phyloP scores from a whole-genome alignment of 106 monocot species.

The Dendrobium officinale region DNA sequence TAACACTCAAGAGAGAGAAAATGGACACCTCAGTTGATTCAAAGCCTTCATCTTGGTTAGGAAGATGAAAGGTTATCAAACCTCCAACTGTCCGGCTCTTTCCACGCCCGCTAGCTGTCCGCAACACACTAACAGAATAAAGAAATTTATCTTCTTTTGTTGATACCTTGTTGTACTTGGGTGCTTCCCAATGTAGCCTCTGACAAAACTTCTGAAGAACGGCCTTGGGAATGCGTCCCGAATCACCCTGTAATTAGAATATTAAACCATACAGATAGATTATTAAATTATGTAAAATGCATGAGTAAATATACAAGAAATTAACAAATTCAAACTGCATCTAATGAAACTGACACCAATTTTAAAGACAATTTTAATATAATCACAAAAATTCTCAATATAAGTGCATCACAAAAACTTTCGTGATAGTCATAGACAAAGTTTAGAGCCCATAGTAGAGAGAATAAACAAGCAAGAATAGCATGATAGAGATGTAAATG shows the following conservation, averaged over 20 bases:
- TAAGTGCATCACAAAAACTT: neutral
- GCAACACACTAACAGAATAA: constrained; percentile 81
- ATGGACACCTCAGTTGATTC: constrained; percentile 62
- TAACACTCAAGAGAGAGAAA: constrained; percentile 7
- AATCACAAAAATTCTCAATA: neutral
- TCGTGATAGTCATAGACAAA: neutral
- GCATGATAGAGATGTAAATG: neutral
- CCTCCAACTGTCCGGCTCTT: constrained; percentile 88
- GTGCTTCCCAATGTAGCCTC: constrained; percentile 88
- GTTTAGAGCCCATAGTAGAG: neutral
- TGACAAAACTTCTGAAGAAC: constrained; percentile 87
- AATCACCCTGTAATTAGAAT: constrained; percentile 52
- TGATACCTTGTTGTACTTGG: constrained; percentile 74
- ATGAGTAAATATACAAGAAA: neutral
- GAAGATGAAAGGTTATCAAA: constrained; percentile 66
- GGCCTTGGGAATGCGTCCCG: constrained; percentile 70
- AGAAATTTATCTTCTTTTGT: constrained; percentile 55
- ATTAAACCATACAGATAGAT: neutral
- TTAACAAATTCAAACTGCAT: neutral
- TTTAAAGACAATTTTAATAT: neutral
- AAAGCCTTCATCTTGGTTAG: constrained; percentile 44
- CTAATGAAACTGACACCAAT: neutral
- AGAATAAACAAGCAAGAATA: neutral
- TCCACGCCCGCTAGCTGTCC: constrained; percentile 71
- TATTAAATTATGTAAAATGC: neutral